Evolutionary conservation across 768 basidiomycete species (phyloP).

Genomic region (Tylopilus rubrobrunneus): DNA sequence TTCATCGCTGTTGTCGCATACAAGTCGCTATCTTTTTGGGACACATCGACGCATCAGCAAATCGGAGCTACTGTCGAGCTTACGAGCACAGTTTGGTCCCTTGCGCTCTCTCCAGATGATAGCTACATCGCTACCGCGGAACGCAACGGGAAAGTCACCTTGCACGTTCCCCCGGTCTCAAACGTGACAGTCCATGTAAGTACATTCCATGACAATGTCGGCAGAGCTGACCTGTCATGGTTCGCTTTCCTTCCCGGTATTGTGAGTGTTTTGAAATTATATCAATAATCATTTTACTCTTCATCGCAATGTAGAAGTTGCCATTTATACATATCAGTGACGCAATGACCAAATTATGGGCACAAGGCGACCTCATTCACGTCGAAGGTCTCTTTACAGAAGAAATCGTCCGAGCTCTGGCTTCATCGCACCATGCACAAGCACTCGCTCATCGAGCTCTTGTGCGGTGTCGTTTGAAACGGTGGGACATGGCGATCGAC

Average conservation of each 20-base stretch:
- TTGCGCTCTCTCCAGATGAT: background rate
- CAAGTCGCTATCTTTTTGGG: background rate
- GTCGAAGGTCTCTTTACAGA: background rate
- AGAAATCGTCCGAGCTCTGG: background rate
- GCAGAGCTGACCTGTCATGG: background rate
- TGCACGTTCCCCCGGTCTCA: background rate
- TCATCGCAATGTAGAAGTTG: background rate
- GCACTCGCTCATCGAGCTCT: background rate
- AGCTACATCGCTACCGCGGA: background rate
- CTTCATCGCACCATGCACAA: background rate
- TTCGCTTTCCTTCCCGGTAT: background rate
- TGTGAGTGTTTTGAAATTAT: background rate
- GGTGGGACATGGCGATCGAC: background rate
- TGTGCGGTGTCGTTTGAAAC: background rate
- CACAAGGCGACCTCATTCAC: background rate
- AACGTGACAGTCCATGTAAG: background rate
- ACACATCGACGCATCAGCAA: background rate
- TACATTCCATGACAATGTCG: no score
- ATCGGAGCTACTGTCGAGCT: background rate
- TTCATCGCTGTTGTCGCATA: background rate
- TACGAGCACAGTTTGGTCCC: background rate
- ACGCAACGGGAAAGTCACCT: background rate
- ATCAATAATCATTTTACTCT: background rate
- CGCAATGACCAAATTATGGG: background rate
- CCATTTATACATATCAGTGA: background rate